Percentiles rank a stretch among this genome's conserved stretches.
phyloP scores from a whole-genome alignment of 176 grass and related monocot genomes.

The Oryza australiensis region DNA sequence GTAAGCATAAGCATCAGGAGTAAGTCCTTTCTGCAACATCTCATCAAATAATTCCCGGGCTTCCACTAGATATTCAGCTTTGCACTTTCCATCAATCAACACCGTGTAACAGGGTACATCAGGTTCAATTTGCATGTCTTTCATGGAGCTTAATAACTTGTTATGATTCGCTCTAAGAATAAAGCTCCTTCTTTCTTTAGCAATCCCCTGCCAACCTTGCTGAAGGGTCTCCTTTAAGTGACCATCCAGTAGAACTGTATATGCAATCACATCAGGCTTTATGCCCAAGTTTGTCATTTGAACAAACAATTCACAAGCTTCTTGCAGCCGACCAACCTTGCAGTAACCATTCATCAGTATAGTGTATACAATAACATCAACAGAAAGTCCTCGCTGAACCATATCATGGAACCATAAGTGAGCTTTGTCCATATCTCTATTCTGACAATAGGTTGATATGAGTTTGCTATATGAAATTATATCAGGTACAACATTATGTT shows the following conservation, averaged over 20 bases:
- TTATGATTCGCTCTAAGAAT: slow-evolving; percentile 44
- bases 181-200: slow-evolving; percentile 45
- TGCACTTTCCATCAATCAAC: slow-evolving; percentile 78
- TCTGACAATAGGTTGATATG: slow-evolving; percentile 60
- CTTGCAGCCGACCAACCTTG: slow-evolving; percentile 45
- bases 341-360: slow-evolving; percentile 71
- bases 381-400: slow-evolving; percentile 45
- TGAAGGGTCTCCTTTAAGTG: slow-evolving; percentile 36
- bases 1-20: slow-evolving; percentile 61
- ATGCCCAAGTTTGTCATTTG: slow-evolving; percentile 56
- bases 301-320: slow-evolving; percentile 59
- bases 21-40: slow-evolving; percentile 59
- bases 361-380: slow-evolving; percentile 68
- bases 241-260: slow-evolving; percentile 43
- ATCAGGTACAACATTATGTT: slow-evolving; percentile 58
- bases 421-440: slow-evolving; percentile 52
- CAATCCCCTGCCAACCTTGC: slow-evolving; percentile 31
- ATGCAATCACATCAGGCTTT: slow-evolving; percentile 65
- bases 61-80: slow-evolving; percentile 56
- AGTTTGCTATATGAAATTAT: slow-evolving; percentile 64
- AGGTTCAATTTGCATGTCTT: slow-evolving; percentile 45
- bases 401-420: slow-evolving; percentile 62
- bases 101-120: slow-evolving; percentile 79
- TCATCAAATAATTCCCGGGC: slow-evolving; percentile 67
- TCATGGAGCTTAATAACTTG: slow-evolving; percentile 45